Conservation (phyloP, 2,329 filamentous ascomycete genomes). For the Diaporthe velutina region DNA sequence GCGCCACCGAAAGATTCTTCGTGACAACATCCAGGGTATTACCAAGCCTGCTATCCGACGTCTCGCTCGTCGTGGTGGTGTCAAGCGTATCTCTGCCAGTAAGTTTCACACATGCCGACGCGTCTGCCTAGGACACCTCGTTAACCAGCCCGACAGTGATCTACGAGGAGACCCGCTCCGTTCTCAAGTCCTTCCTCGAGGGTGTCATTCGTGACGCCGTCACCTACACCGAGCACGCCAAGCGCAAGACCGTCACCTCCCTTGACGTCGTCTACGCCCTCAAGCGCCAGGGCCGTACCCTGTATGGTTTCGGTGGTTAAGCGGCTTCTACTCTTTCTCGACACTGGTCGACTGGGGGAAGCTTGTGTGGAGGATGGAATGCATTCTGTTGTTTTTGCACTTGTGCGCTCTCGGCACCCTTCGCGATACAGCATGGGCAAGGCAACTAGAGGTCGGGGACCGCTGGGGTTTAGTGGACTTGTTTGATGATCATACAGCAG, state of each 20-base stretch:
- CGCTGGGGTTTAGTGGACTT: constrained; percentile 31
- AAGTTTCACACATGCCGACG: constrained; percentile 53
- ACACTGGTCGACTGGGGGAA: not conserved
- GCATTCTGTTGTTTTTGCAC: constrained; percentile 33
- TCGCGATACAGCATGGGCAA: constrained; percentile 31
- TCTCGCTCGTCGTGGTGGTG: constrained; percentile 99
- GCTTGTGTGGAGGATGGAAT: constrained; percentile 22
- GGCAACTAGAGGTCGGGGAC: constrained; percentile 31
- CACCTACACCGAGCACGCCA: constrained; percentile 87
- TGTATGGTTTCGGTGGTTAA: constrained; percentile 79
- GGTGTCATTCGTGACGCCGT: constrained; percentile 84
- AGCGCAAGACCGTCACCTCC: constrained; percentile 80
- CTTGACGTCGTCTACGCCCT: constrained; percentile 74
- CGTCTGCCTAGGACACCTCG: not conserved
- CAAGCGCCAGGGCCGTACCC: constrained; percentile 75
- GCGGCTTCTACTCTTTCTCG: constrained; percentile 8
- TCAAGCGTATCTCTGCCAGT: constrained; percentile 99
- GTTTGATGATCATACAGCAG: constrained; percentile 33
- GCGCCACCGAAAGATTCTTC: constrained; percentile 99
- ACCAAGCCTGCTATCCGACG: constrained; percentile 98
- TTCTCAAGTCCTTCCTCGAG: constrained; percentile 87
- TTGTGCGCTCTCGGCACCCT: constrained; percentile 10
- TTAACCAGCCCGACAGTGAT: constrained; percentile 67
- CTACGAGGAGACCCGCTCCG: constrained; percentile 86
- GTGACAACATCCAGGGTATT: constrained; percentile 99